Percentiles rank a stretch among this genome's conserved stretches.
Conservation (phyloP, 2,329 filamentous ascomycete genomes). For the Penicillium griseofulvum region DNA sequence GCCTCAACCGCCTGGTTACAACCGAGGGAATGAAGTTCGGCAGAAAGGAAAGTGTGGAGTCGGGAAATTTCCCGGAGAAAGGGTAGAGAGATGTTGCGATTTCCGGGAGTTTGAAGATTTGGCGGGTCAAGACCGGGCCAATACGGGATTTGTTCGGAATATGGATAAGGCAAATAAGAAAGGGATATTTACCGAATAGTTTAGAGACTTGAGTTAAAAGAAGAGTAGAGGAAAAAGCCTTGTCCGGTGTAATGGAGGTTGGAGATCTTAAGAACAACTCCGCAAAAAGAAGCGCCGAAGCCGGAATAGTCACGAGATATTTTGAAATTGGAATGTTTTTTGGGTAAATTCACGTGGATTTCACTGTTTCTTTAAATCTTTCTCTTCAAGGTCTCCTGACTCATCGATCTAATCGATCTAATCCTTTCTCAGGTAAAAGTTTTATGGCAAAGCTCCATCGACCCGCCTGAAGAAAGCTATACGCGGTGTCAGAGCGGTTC, state of each 20-base stretch:
- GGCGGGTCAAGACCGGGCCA: conserved; percentile 13
- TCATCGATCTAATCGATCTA: conserved; percentile 14
- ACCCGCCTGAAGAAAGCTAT: conserved; percentile 15
- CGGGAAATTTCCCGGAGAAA: conserved; percentile 9
- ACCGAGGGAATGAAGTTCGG: conserved; percentile 36
- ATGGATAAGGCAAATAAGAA: conserved; percentile 9
- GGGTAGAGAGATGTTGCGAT: background rate
- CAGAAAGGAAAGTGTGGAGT: conserved; percentile 38
- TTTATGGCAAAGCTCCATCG: conserved; percentile 9
- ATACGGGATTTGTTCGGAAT: conserved; percentile 21
- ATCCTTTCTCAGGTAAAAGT: conserved; percentile 1
- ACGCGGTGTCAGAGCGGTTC: conserved; percentile 10
- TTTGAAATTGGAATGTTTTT: background rate
- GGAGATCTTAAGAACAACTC: conserved; percentile 7
- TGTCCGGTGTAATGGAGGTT: conserved; percentile 19
- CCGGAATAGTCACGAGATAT: conserved; percentile 25
- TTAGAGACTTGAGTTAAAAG: conserved; percentile 1
- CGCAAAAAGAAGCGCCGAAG: conserved; percentile 28
- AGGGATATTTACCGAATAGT: conserved; percentile 19
- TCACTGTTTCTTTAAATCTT: conserved; percentile 3
- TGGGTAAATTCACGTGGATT: background rate
- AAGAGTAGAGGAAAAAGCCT: conserved; percentile 25
- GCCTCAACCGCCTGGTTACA: conserved; percentile 19
- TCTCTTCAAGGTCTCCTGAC: conserved; percentile 3
- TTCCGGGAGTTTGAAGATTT: conserved; percentile 1